These are phyloP conservation scores for Diaporthe aspalathi DNA, from an alignment of 2,329 filamentous ascomycete genomes.

Conservation along the genomic window DNA sequence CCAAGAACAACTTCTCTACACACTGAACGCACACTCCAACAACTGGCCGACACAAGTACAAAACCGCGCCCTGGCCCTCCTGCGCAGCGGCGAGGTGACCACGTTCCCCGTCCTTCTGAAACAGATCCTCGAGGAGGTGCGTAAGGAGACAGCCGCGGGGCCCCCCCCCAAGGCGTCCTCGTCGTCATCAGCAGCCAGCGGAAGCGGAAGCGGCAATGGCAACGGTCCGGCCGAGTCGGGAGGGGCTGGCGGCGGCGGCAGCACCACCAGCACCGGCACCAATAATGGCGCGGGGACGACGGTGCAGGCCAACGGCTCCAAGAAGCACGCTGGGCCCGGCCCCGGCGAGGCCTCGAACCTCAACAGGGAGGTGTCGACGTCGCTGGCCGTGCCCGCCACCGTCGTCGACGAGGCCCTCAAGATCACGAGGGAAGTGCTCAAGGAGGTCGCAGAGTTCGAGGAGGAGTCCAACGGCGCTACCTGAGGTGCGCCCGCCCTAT, in stretches of 20 bases:
- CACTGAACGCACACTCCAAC: constrained; percentile 67
- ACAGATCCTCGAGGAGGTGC: constrained; percentile 72
- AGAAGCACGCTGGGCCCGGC: constrained; percentile 42
- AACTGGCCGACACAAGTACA: constrained; percentile 74
- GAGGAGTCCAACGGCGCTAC: constrained; percentile 40
- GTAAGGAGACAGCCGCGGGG: constrained; percentile 57
- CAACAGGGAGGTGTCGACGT: constrained; percentile 44
- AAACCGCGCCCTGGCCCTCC: constrained; percentile 68
- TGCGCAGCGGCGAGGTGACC: constrained; percentile 68
- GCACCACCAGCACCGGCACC: constrained; percentile 15
- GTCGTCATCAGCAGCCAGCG: constrained; percentile 45
- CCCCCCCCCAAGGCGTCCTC: constrained; percentile 32
- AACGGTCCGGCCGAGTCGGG: constrained; percentile 25
- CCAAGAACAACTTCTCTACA: constrained; percentile 72
- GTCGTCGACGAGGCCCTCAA: constrained; percentile 73
- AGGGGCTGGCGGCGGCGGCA: too few species aligned
- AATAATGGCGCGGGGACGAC: constrained; percentile 33
- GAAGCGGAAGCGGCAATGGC: constrained; percentile 44
- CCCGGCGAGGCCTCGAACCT: constrained; percentile 41
- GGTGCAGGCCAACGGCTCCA: constrained; percentile 46
- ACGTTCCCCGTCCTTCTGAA: constrained; percentile 71
- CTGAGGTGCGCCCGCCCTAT: constrained; percentile 1
- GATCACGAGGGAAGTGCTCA: constrained; percentile 68
- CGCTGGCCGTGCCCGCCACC: constrained; percentile 66
- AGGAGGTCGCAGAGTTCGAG: constrained; percentile 59